A percentile compares a stretch with the other conserved stretches of the same genome.
phyloP scores from a whole-genome alignment of 148 eudicot genomes.

The Arbutus unedo region DNA sequence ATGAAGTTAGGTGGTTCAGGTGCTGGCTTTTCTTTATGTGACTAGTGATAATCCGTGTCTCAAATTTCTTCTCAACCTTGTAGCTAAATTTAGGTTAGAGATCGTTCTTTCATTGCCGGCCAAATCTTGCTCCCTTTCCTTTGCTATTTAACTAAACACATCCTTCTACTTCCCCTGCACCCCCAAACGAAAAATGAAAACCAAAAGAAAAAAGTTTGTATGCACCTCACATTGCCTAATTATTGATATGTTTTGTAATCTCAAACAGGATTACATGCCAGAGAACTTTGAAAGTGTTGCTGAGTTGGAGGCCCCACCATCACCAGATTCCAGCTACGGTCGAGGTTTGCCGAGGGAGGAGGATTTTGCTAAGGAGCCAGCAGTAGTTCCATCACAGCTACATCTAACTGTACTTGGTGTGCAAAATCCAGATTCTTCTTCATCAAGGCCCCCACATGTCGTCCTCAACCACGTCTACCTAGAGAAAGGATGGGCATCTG shows the following conservation, averaged over 20 bases:
- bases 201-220: too few species aligned
- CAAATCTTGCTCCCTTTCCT: too few species aligned
- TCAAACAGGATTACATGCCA: slow-evolving; percentile 68
- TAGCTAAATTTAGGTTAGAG: too few species aligned
- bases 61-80: too few species aligned
- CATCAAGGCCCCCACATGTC: slow-evolving; percentile 72
- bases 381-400: slow-evolving; percentile 68
- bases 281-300: slow-evolving; percentile 67
- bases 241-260: neutral
- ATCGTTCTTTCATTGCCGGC: too few species aligned
- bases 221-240: neutral
- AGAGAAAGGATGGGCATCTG: slow-evolving; percentile 64
- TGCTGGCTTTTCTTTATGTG: too few species aligned
- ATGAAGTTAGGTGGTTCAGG: too few species aligned
- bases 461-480: slow-evolving; percentile 83
- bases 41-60: too few species aligned
- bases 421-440: slow-evolving; percentile 26
- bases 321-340: slow-evolving; percentile 81
- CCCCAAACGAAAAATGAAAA: too few species aligned
- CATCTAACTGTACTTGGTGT: slow-evolving; percentile 51
- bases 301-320: slow-evolving; percentile 73
- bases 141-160: too few species aligned
- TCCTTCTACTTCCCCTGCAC: too few species aligned
- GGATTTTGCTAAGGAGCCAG: slow-evolving; percentile 81
- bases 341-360: slow-evolving; percentile 52